phyloP scores from a whole-genome alignment of 805 yeast genomes.

The Blastobotrys muscicola region DNA sequence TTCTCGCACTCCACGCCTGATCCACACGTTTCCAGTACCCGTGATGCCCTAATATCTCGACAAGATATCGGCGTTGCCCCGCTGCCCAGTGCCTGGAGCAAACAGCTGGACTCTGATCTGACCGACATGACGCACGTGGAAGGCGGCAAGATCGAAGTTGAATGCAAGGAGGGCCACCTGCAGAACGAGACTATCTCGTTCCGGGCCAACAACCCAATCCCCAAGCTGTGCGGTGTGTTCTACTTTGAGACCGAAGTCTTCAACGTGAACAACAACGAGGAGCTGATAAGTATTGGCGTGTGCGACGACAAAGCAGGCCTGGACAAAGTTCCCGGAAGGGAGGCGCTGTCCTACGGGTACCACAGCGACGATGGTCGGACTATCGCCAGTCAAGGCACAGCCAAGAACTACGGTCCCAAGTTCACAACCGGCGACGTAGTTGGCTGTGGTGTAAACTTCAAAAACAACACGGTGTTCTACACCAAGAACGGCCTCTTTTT shows the following conservation, averaged over 20 bases:
- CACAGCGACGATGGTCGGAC: constrained; percentile 44
- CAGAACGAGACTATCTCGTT: constrained; percentile 15
- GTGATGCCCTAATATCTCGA: constrained; percentile 2
- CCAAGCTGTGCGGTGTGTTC: constrained; percentile 36
- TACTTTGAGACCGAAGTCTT: constrained; percentile 41
- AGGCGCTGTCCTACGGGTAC: constrained; percentile 41
- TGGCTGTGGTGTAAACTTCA: constrained; percentile 78
- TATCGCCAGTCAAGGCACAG: constrained; percentile 31
- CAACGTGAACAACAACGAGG: constrained; percentile 28
- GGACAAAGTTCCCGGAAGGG: constrained; percentile 40
- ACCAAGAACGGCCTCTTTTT: constrained; percentile 71
- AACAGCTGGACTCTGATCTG: constrained; percentile 9
- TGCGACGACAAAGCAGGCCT: constrained; percentile 27
- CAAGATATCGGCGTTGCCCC: constrained; percentile 14
- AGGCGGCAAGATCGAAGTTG: constrained; percentile 6
- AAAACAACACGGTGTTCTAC: constrained; percentile 52
- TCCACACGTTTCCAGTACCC: not conserved
- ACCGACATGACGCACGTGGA: constrained; percentile 7
- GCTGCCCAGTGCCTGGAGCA: constrained; percentile 17
- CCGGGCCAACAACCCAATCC: constrained; percentile 30
- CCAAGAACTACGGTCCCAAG: constrained; percentile 33
- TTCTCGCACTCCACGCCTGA: constrained; percentile 1
- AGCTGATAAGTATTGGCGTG: constrained; percentile 39
- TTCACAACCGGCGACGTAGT: constrained; percentile 55
- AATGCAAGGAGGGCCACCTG: not conserved